Conservation (phyloP, 176 grass and related monocot species). For the sorghum (Sorghum bicolor) region Sorghum_bicolor_NCBIv3 NC_012879.2:56375001-56375500, state of each 20-base stretch:
- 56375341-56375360: constrained; percentile 52
- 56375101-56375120: background rate
- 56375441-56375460: background rate
- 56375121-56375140: background rate
- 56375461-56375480: background rate
- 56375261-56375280: constrained; percentile 79
- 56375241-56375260: constrained; percentile 65
- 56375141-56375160: background rate
- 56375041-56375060: background rate
- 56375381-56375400: constrained; percentile 47
- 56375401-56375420: constrained; percentile 62
- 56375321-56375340: constrained; percentile 65
- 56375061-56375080: background rate
- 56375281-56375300: constrained; percentile 76
- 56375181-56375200: background rate
- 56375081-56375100: background rate
- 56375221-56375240: background rate
- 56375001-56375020: background rate
- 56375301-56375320: constrained; percentile 77
- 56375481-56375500: background rate
- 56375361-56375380: constrained; percentile 47
- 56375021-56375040: background rate
- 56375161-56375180: constrained; percentile 18
- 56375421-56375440: constrained; percentile 45
- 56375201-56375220: constrained; percentile 15